A percentile compares a stretch with the other conserved stretches of the same genome.
phyloP scores from a whole-genome alignment of 441 rosid species.

The Melastoma candidum region DNA sequence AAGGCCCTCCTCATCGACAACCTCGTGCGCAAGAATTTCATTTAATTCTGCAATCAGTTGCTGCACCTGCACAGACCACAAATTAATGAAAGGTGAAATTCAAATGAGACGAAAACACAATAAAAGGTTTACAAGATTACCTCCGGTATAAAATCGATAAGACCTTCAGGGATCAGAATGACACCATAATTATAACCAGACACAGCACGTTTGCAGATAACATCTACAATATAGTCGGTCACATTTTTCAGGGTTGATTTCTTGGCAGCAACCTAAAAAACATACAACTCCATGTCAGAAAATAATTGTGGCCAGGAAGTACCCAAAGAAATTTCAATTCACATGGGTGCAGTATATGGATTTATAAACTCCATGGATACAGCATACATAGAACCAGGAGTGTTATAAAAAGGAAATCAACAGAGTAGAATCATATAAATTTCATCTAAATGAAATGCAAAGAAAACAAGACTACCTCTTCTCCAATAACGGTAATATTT shows the following conservation, averaged over 20 bases:
- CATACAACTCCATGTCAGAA: constrained; percentile 5
- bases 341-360: no score
- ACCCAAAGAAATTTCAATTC: no score
- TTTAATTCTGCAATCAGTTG: constrained; percentile 80
- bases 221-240: constrained; percentile 80
- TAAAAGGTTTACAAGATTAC: constrained; percentile 23
- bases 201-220: constrained; percentile 70
- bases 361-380: no score
- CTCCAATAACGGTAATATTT: constrained; percentile 86
- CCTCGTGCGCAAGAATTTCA: constrained; percentile 81
- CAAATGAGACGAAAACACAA: background rate
- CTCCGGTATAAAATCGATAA: constrained; percentile 98
- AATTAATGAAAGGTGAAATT: background rate
- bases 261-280: constrained; percentile 75
- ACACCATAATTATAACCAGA: constrained; percentile 89
- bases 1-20: constrained; percentile 64
- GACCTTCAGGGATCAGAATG: constrained; percentile 94
- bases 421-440: no score
- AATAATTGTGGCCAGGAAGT: no score
- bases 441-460: constrained; percentile 1
- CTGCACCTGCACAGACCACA: constrained; percentile 53
- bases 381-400: no score
- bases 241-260: constrained; percentile 84
- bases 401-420: no score
- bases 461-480: constrained; percentile 53